Conservation (phyloP, 306 rosid genomes). For the Urtica urens region DNA sequence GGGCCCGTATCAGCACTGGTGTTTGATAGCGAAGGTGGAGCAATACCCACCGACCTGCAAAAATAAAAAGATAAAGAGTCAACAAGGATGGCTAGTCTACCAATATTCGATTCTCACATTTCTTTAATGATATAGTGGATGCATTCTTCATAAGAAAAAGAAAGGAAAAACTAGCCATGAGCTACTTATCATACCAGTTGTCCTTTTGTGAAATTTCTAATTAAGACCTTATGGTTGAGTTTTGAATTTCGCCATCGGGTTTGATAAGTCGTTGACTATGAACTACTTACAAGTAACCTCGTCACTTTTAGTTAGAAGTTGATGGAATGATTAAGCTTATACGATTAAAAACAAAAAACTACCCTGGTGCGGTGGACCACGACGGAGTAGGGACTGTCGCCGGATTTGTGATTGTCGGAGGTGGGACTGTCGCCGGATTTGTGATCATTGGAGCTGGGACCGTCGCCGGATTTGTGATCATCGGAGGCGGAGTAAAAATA, state of each 20-base stretch:
- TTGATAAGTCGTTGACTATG: no score
- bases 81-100: conserved; percentile 12
- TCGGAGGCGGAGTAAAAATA: conserved; percentile 5
- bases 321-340: conserved; percentile 9
- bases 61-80: conserved; percentile 4
- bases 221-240: no score
- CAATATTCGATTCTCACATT: neutral
- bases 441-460: conserved; percentile 2
- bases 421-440: conserved; percentile 7
- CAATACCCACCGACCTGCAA: conserved; percentile 37
- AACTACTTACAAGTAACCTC: no score
- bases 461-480: neutral
- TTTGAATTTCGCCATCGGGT: no score
- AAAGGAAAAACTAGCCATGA: neutral
- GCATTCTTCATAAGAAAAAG: no score
- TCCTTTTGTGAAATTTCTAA: no score
- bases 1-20: conserved; percentile 51
- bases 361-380: conserved; percentile 41
- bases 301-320: no score
- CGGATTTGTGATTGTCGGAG: conserved; percentile 10
- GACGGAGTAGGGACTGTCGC: conserved; percentile 29
- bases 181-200: no score
- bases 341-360: no score
- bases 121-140: neutral
- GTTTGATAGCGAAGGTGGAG: conserved; percentile 45